Evolutionary conservation across 495 filamentous ascomycete species (phyloP).

Genomic region (Parmelia sp.): DNA sequence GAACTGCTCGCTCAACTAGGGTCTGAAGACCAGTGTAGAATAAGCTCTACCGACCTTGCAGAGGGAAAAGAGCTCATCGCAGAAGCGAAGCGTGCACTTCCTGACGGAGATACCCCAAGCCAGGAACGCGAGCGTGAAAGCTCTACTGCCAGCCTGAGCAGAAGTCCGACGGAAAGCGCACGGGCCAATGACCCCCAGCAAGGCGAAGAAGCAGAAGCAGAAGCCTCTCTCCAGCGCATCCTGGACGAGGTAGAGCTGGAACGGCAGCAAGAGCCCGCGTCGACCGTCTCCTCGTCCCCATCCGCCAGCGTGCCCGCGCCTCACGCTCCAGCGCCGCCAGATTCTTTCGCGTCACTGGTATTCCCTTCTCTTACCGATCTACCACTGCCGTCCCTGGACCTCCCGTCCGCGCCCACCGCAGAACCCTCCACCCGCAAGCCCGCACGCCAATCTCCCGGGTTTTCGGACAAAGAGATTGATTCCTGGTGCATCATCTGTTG

Average conservation of each 20-base stretch:
- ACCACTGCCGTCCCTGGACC: neutral
- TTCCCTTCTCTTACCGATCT: slow-evolving; percentile 18
- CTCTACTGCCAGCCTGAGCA: neutral
- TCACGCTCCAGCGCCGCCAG: slow-evolving; percentile 9
- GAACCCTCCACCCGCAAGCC: slow-evolving; percentile 13
- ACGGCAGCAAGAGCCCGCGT: neutral
- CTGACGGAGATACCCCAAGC: neutral
- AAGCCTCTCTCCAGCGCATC: slow-evolving; percentile 24
- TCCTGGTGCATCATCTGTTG: slow-evolving; percentile 67
- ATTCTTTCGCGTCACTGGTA: slow-evolving; percentile 19
- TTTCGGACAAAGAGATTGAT: slow-evolving; percentile 36
- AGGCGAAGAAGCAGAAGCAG: slow-evolving; percentile 22
- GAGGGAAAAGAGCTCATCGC: slow-evolving; percentile 29
- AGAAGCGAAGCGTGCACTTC: slow-evolving; percentile 27
- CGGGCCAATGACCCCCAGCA: slow-evolving; percentile 5
- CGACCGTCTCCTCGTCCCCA: neutral
- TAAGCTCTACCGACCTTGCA: slow-evolving; percentile 29
- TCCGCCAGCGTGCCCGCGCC: neutral
- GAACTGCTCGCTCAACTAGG: slow-evolving; percentile 36
- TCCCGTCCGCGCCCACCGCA: slow-evolving; percentile 21
- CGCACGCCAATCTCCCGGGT: neutral
- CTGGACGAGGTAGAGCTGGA: slow-evolving; percentile 22
- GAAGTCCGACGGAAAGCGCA: neutral
- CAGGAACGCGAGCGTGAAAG: neutral
- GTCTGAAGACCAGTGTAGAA: slow-evolving; percentile 31